Percentiles rank a stretch among this genome's conserved stretches.
phyloP scores from a whole-genome alignment of 2,329 filamentous ascomycete species.

The Ophiostoma novo-ulmi region DNA sequence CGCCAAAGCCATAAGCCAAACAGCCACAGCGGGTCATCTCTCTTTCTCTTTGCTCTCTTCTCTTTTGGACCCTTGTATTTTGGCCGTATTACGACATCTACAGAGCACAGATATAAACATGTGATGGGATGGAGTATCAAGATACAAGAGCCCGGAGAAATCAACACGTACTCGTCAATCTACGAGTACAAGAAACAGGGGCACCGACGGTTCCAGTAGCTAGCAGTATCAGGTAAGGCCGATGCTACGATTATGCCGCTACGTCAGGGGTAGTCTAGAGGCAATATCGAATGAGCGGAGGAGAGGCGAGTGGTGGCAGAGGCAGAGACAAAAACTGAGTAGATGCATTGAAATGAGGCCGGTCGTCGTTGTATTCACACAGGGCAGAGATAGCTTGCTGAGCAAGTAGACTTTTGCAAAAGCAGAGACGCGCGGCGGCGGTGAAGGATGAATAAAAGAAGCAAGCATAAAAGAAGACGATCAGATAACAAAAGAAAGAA shows the following conservation, averaged over 20 bases:
- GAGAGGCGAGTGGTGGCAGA: neutral
- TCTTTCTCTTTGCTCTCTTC: neutral
- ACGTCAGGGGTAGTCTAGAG: conserved; percentile 3
- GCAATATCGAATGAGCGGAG: neutral
- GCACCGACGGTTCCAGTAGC: neutral
- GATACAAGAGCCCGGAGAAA: too few species aligned
- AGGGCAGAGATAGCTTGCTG: neutral
- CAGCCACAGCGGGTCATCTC: too few species aligned
- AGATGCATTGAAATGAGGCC: neutral
- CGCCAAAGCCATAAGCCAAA: neutral
- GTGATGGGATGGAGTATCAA: neutral
- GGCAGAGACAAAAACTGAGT: neutral
- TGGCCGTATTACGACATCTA: neutral
- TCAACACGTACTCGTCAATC: too few species aligned
- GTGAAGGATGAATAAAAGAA: neutral
- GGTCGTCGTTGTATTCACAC: neutral
- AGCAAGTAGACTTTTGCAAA: neutral
- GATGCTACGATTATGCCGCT: neutral
- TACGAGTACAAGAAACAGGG: neutral
- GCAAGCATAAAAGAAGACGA: neutral
- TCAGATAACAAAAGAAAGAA: neutral
- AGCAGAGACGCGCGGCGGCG: too few species aligned
- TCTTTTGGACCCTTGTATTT: neutral
- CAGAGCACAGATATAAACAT: neutral
- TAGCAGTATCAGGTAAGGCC: neutral